Base-by-base conservation (phyloP, 1,284 basidiomycete species). In the Irpex sp. region DNA sequence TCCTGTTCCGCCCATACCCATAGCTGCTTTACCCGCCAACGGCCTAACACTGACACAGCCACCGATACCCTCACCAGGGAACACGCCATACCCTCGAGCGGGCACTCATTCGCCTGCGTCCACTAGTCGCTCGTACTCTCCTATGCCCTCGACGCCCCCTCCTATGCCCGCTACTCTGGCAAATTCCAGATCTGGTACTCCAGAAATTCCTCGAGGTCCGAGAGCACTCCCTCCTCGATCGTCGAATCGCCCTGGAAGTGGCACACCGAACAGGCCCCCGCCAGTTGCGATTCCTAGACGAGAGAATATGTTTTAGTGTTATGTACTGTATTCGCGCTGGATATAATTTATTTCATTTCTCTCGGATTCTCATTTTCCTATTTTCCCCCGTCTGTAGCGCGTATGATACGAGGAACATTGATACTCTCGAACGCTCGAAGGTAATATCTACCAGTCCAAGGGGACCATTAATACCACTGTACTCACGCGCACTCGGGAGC, bases 161-260 rank as follows among this genome's bases (percentile, higher is more conserved):
- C 68, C 70, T 31, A 62, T 69, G 44, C 66, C 64, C 13, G 63
- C 68, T 15, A 61, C 68, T 19, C 71, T 70, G 26, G 64, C 66
- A 17, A 64, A 65, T 19, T 71, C 71, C 21, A 66, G 70, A n/a
- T 59, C 66, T 34, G 60, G 52, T 48, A 67, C 69, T 36, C 66
- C 70, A 38, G 70, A 67, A 5, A 62, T 66, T 48, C 63, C 69
- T 15, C 67, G 54, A 19, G 52, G 54, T 61, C 13, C 56, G 62
- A 8, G 65, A 71, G 61, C 69, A 31, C 62, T 52, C 5, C 81
- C 84, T 4, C 87, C 89, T 2, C 83, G 89, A 57, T 89, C 89
- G 61, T 78, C 78, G 47, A 86, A 88, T 71, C 77, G 89, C 6
- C 88, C 89, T 13, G 81, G 82, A 4, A 89, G 86, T 70, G 69